Base-by-base conservation (phyloP, 1,139 yeast species). In the Kodamaea anthophila region DNA sequence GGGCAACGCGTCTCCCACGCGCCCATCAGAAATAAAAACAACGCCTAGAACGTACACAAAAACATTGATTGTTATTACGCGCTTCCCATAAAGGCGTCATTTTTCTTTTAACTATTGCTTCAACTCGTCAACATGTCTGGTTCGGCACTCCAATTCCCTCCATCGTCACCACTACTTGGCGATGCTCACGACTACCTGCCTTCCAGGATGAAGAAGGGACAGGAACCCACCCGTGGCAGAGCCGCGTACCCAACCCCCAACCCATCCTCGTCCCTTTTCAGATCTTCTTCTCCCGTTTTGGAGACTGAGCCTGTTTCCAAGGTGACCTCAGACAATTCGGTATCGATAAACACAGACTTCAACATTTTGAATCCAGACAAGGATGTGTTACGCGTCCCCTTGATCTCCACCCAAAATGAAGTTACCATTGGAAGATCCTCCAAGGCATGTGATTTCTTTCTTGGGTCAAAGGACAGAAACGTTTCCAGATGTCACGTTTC, bases 401-500 rank as follows among this genome's bases (percentile, higher is more conserved):
- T 65, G 30, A 31, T 46, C 13, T 33, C 49, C 3, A 35, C 40
- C 18, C 48, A 47, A 24, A 35, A 48, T 8, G 46, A 49, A 14
- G 41, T 65, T 24, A 42, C 53, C 7, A 54, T 83, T 35, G 93
- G 93, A 5, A 65, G 93, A 38, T 77, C 86, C 4, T 74, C 85
- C 11, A 65, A 69, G 47, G 58, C 77, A 13, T 69, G 82, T 40
- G 79, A 74, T 35, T 73, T 73, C 43, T 71, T 70, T 33, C 59
- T 80, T 34, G 58, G 70, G 28, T 58, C 77, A 26, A 57, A 54
- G 4, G 71, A 81, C 49, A 76, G 75, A 47, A 66, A 68, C 26
- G 73, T 85, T 19, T 82, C 93, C 6, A 70, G 95, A 34, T 64
- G 69, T 13, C 95, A 85, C 53, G 68, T 80, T 29, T 43, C 50